Evolutionary conservation across 345 rosid genomes (phyloP), one percentile per base, ranked within the genome.

Genomic region (Brassica cretica): DNA sequence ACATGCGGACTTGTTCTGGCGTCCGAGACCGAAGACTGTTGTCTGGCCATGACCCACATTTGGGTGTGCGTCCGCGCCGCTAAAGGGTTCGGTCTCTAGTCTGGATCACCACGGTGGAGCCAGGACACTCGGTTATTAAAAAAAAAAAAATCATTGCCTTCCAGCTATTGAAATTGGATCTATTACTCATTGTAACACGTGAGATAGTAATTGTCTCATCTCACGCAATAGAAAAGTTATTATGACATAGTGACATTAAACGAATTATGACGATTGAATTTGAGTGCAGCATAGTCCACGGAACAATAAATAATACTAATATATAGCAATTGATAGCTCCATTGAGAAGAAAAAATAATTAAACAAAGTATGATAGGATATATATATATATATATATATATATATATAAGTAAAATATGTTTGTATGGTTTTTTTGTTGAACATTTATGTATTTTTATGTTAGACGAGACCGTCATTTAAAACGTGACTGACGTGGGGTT

Each of bases 81-180:
- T n/a, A n/a, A n/a, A n/a, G n/a, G n/a, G n/a, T n/a, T n/a, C n/a
- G n/a, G n/a, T n/a, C n/a, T n/a, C n/a, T n/a, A n/a, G n/a, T n/a
- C n/a, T n/a, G n/a, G n/a, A n/a, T n/a, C n/a, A n/a, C n/a, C n/a
- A n/a, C n/a, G n/a, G n/a, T n/a, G n/a, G n/a, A n/a, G n/a, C n/a
- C n/a, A n/a, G n/a, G n/a, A n/a, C n/a, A n/a, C n/a, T n/a, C n/a
- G n/a, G n/a, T n/a, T n/a, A n/a, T n/a, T n/a, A n/a, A n/a, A n/a
- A n/a, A n/a, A n/a, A n/a, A n/a, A n/a, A n/a, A n/a, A 51, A 70
- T 49, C 39, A 35, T 65, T 32, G 79, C 39, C 67, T 76, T 76
- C 68, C 61, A 76, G 39, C 79, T 68, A 59, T 21, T 32, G 5
- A 59, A 19, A 68, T 2, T 68, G 72, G 68, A 41, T 59, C 18